Evolutionary conservation across 495 filamentous ascomycete genomes (phyloP), one percentile per base, ranked within the genome.

Genomic region (Trichoderma orchidacearum): DNA sequence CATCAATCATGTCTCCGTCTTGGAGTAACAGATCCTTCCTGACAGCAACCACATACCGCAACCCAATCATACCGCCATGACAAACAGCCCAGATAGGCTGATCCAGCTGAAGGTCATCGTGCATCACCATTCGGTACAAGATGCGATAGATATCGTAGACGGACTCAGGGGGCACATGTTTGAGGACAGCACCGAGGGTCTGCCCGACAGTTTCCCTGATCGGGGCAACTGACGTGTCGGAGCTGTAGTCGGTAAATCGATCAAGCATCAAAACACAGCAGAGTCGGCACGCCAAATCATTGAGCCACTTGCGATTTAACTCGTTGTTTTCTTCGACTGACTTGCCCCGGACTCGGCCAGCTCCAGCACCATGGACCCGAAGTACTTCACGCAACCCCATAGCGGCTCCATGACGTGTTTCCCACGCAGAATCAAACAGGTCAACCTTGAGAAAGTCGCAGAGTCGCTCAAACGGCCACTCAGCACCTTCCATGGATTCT

Each of bases 151-250:
- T 85, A 38, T 80, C 75, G 58, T 89, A 79, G 51, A 97, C 91
- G 28, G 88, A 87, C 30, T 72, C 67, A 0, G 84, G 72, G 12
- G 87, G 79, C 17, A 96, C 71, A 68, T 96, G 86, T 54, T 85
- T 85, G 45, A 98, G 74, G 34, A 96, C 79, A 11, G 92, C 86
- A 63, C 92, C 94, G 23, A 98, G 75, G 2, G 90, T 90, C 69
- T 98, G 93, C n/a, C 93, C 94, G 25, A 95, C 87, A 0, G 93
- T 96, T 70, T 98, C 93, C 59, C 93, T 78, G 58, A 98, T 95
- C 1, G 93, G 93, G 2, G 93, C 93, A 34, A 98, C 89, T 5
- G 93, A 94, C 56, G 87, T 97, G 67, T 98, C 93, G 6, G 92
- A 95, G 56, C 94, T 90, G 70, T 96, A 97, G 67, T 98, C 93